Evolutionary conservation across 345 rosid species (phyloP).

Genomic region (Populus davidiana): DNA sequence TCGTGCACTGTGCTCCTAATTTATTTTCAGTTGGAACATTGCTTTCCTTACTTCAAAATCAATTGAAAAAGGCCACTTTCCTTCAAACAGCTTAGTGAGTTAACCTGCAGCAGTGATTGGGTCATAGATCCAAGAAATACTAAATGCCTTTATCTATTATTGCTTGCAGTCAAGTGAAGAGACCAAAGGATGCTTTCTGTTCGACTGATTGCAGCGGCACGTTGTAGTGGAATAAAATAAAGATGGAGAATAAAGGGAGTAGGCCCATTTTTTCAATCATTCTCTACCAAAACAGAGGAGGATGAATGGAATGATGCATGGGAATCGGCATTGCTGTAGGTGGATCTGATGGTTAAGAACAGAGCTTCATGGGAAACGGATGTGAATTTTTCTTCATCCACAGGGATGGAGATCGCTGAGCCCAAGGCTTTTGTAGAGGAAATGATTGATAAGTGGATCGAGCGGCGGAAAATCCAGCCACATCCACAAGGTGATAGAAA

Average conservation of each 20-base stretch:
- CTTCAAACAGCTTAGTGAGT: too few relatives aligned
- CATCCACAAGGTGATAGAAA: constrained; percentile 18
- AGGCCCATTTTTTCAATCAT: constrained; percentile 6
- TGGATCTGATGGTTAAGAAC: constrained; percentile 50
- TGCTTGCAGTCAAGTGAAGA: too few relatives aligned
- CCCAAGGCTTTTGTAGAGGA: constrained; percentile 91
- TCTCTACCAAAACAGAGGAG: constrained; percentile 41
- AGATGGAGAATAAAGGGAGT: background rate
- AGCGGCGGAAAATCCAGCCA: constrained; percentile 46
- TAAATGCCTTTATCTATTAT: too few relatives aligned
- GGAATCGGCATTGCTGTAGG: constrained; percentile 91
- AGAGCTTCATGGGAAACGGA: constrained; percentile 84
- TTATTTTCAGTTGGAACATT: too few relatives aligned
- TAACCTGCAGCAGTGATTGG: too few relatives aligned
- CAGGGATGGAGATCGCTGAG: constrained; percentile 52
- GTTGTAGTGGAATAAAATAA: too few relatives aligned
- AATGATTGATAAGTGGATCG: constrained; percentile 83
- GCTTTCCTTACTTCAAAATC: too few relatives aligned
- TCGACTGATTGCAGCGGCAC: too few relatives aligned
- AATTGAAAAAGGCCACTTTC: too few relatives aligned
- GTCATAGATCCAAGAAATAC: too few relatives aligned
- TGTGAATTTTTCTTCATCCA: constrained; percentile 56
- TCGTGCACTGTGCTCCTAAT: too few relatives aligned
- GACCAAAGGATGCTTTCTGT: too few relatives aligned
- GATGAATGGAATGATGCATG: constrained; percentile 92